Evolutionary conservation across 768 basidiomycete genomes (phyloP), one percentile per base, ranked within the genome.

Genomic region (Boletus subcaerulescens): DNA sequence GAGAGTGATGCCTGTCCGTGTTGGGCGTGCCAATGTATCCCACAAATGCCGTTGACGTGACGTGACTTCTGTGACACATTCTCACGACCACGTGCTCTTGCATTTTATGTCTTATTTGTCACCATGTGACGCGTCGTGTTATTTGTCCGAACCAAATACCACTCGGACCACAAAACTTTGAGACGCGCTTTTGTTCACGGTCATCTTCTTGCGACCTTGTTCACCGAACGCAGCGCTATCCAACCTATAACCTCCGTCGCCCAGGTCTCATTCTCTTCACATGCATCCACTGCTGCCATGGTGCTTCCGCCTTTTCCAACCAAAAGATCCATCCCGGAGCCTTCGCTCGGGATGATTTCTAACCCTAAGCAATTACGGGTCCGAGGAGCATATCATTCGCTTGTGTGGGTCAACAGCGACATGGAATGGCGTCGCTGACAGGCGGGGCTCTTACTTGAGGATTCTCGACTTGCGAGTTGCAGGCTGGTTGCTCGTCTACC

Each of bases 311-410:
- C 68, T 58, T 56, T 73, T 71, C 67, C 73, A 79, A 76, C 79
- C 80, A 82, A 77, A 80, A 79, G 70, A 69, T 77, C 73, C 76
- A 71, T 77, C 75, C 74, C 67, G 67, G 62, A 65, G 45, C 36
- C n/a, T 33, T 12, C 22, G 13, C 65, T 48, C 29, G 61, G 65
- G 72, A 79, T 79, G 80, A 71, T 70, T 75, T 79, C 80, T 83
- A 84, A 84, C 83, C 83, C 81, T 83, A 84, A 77, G 74, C 66
- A 63, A 65, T 57, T 64, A 63, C 64, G 64, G 75, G 71, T 67
- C 61, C 59, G 52, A 52, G 72, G 71, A 70, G 56, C 62, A 61
- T 54, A 46, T 44, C 60, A 55, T 64, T 52, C 51, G 61, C 62
- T 62, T 63, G 60, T 56, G 59, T 60, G 57, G 62, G 65, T 58